These are phyloP conservation scores for Alliaria petiolata DNA, from an alignment of 345 rosid species.

Conservation along the genomic window DNA sequence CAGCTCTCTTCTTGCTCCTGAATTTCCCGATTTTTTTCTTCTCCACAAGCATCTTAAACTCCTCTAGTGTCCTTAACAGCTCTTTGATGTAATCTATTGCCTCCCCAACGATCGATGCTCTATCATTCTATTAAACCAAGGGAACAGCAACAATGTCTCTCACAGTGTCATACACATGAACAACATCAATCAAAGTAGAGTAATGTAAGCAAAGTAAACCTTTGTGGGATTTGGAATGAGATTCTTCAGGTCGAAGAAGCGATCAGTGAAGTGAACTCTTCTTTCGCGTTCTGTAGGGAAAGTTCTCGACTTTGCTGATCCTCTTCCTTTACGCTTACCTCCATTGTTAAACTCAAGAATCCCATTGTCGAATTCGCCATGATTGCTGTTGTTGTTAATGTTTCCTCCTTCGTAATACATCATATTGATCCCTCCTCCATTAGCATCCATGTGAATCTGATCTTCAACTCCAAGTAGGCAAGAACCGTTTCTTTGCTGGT, in stretches of 20 bases:
- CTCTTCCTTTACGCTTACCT: conserved; percentile 38
- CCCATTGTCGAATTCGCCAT: conserved; percentile 36
- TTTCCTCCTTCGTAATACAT: conserved; percentile 34
- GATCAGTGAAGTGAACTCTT: conserved; percentile 53
- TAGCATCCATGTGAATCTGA: conserved; percentile 31
- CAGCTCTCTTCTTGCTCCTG: conserved; percentile 49
- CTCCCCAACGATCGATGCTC: conserved; percentile 73
- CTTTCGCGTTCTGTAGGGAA: conserved; percentile 59
- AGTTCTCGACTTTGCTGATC: conserved; percentile 50
- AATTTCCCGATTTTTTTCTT: conserved; percentile 56
- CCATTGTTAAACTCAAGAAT: conserved; percentile 26
- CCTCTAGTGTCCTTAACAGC: conserved; percentile 53
- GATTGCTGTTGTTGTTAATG: conserved; percentile 11
- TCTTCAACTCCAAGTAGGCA: conserved; percentile 37
- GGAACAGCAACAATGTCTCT: not conserved
- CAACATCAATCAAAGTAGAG: not conserved
- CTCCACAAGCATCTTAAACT: conserved; percentile 64
- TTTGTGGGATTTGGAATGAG: conserved; percentile 69
- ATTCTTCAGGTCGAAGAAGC: conserved; percentile 36
- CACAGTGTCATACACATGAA: not conserved
- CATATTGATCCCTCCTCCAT: conserved; percentile 20
- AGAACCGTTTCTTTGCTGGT: conserved; percentile 21
- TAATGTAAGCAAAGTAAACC: conserved; percentile 36
- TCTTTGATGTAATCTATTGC: conserved; percentile 75
- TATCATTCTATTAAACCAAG: conserved; percentile 43